phyloP scores from a whole-genome alignment of 768 basidiomycete genomes.

The Termitomyces sp. region DNA sequence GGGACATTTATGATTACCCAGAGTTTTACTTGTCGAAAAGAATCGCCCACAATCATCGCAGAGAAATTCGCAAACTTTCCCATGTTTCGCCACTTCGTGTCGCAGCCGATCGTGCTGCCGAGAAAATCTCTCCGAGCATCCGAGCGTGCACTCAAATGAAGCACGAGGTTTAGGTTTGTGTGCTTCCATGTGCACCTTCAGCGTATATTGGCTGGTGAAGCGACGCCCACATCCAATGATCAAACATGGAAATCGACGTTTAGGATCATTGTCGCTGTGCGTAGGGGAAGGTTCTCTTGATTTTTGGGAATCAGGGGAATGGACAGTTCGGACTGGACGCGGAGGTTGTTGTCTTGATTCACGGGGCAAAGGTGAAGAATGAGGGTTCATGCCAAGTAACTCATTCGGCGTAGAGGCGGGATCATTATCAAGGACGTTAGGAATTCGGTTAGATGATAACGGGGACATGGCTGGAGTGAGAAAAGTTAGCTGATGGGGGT shows the following conservation, averaged over 20 bases:
- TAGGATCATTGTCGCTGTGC: conserved; percentile 27
- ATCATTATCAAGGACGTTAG: conserved; percentile 28
- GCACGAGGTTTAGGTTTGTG: conserved; percentile 47
- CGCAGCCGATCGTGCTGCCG: conserved; percentile 52
- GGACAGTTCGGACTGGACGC: conserved; percentile 6
- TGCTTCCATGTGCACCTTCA: conserved; percentile 50
- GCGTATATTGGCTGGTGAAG: conserved; percentile 50
- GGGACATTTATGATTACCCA: conserved; percentile 53
- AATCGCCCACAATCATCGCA: conserved; percentile 49
- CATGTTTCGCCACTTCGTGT: conserved; percentile 55
- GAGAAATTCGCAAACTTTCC: conserved; percentile 48
- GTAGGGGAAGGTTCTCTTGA: conserved; percentile 29
- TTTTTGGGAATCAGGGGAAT: conserved; percentile 7
- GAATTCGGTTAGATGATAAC: conserved; percentile 22
- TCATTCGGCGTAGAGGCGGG: conserved; percentile 21
- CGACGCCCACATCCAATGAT: conserved; percentile 41
- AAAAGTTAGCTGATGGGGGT: neutral
- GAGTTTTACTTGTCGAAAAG: conserved; percentile 47
- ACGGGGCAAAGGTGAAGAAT: conserved; percentile 6
- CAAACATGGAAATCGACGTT: conserved; percentile 43
- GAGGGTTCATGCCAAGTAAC: conserved; percentile 13
- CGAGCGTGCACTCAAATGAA: conserved; percentile 46
- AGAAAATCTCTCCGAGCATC: conserved; percentile 50
- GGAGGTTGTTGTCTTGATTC: conserved; percentile 10
- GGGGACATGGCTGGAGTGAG: conserved; percentile 25